Evolutionary conservation across 73 alveolate species (phyloP).

Genomic region (Paramecium octaurelia): DNA sequence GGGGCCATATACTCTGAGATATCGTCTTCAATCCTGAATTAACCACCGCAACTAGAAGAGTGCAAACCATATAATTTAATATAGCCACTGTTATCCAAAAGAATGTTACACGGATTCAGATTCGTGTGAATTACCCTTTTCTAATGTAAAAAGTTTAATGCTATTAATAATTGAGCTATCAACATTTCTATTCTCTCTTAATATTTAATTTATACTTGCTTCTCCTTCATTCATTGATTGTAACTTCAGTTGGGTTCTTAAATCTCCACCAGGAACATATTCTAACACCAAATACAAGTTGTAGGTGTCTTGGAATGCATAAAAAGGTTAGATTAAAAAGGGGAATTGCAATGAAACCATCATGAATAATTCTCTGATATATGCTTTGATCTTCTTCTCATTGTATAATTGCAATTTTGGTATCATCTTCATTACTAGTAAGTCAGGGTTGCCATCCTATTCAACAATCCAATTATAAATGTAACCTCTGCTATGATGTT

Average conservation of each 20-base stretch:
- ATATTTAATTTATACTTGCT: constrained; percentile 5
- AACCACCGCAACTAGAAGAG: constrained; percentile 41
- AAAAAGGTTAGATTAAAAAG: constrained; percentile 84
- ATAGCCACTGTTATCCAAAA: constrained; percentile 61
- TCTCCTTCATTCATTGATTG: background rate
- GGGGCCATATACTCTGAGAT: constrained; percentile 94
- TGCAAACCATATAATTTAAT: constrained; percentile 69
- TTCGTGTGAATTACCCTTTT: constrained; percentile 1
- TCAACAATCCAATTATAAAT: constrained; percentile 52
- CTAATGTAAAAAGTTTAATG: background rate
- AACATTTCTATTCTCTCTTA: background rate
- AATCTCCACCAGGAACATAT: constrained; percentile 90
- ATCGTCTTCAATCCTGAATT: constrained; percentile 63
- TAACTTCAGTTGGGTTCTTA: constrained; percentile 61
- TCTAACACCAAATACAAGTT: constrained; percentile 86
- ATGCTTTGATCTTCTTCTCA: constrained; percentile 29
- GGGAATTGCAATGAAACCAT: constrained; percentile 65
- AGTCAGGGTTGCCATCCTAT: constrained; percentile 5
- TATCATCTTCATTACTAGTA: constrained; percentile 26
- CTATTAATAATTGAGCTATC: constrained; percentile 10
- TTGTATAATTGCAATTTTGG: constrained; percentile 43
- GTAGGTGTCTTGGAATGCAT: constrained; percentile 89
- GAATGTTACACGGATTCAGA: constrained; percentile 12
- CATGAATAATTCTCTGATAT: background rate
- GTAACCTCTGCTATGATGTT: background rate